A percentile compares a stretch with the other conserved stretches of the same genome.
Conservation (phyloP, 148 eudicot genomes). For the Chenopodium berlandieri region DNA sequence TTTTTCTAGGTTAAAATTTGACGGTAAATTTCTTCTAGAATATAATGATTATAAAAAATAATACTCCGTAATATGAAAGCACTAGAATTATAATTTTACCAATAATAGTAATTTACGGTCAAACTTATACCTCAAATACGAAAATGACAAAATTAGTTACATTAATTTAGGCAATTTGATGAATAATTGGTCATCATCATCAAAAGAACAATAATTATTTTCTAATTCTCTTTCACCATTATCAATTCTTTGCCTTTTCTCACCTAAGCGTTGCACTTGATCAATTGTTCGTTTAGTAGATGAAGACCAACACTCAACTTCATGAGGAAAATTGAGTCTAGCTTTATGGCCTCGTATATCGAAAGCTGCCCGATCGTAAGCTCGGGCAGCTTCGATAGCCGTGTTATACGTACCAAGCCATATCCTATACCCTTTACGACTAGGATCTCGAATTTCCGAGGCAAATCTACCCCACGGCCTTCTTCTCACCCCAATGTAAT, state of each 20-base stretch:
- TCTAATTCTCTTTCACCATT: background rate
- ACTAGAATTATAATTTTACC: too few species aligned
- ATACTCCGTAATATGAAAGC: too few species aligned
- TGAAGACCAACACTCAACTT: constrained; percentile 14
- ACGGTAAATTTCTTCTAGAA: too few species aligned
- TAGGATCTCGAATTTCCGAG: constrained; percentile 47
- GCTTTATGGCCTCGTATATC: constrained; percentile 37
- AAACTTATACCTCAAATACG: too few species aligned
- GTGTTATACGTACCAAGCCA: constrained; percentile 52
- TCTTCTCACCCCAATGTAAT: constrained; percentile 31
- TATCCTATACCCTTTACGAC: constrained; percentile 35
- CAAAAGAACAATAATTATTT: background rate
- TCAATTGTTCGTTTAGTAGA: background rate
- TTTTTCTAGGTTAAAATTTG: too few species aligned
- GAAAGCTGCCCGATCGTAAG: constrained; percentile 48
- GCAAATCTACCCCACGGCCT: constrained; percentile 54
- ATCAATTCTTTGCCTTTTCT: background rate
- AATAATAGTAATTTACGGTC: too few species aligned
- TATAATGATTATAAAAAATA: too few species aligned
- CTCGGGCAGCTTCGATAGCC: constrained; percentile 45
- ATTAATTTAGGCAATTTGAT: background rate
- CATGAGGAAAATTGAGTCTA: constrained; percentile 44
- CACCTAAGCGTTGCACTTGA: background rate
- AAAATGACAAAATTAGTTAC: background rate
- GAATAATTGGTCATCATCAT: background rate